These are phyloP conservation scores for Beta lomatogona DNA, from an alignment of 179 eudicot genomes.

Conservation along the genomic window DNA sequence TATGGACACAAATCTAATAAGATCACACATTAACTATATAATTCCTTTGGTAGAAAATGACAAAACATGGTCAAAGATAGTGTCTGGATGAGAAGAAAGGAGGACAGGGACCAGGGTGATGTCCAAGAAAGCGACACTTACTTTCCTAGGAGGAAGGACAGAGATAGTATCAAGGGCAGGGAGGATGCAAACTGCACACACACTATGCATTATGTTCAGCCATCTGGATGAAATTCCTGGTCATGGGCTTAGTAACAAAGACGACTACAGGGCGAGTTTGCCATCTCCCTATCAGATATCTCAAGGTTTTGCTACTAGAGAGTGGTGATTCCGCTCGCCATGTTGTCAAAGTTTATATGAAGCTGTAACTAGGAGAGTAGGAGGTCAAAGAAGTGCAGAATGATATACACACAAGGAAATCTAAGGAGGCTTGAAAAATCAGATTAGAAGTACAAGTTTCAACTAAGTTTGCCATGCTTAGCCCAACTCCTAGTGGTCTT, in stretches of 20 bases:
- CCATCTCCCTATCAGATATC: neutral
- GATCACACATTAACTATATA: no score
- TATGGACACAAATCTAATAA: no score
- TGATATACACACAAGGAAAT: no score
- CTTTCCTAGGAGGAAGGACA: neutral
- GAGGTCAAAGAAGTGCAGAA: no score
- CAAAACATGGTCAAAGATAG: no score
- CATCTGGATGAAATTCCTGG: neutral
- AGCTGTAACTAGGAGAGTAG: neutral
- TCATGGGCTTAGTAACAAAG: neutral
- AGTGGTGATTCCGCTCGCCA: neutral
- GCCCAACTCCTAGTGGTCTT: no score
- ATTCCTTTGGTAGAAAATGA: no score
- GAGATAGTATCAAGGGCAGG: neutral
- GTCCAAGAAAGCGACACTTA: neutral
- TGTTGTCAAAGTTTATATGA: neutral
- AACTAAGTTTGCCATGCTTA: neutral
- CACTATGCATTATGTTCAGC: neutral
- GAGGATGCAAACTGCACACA: neutral
- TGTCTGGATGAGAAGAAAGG: neutral
- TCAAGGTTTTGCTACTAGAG: no score
- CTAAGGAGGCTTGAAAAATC: no score
- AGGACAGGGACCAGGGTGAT: neutral
- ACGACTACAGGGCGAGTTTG: neutral
- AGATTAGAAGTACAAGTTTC: no score